Percentiles rank a stretch among this genome's conserved stretches.
Evolutionary conservation across 83 land plant genomes (phyloP).

Genomic region (Picea mariana): DNA sequence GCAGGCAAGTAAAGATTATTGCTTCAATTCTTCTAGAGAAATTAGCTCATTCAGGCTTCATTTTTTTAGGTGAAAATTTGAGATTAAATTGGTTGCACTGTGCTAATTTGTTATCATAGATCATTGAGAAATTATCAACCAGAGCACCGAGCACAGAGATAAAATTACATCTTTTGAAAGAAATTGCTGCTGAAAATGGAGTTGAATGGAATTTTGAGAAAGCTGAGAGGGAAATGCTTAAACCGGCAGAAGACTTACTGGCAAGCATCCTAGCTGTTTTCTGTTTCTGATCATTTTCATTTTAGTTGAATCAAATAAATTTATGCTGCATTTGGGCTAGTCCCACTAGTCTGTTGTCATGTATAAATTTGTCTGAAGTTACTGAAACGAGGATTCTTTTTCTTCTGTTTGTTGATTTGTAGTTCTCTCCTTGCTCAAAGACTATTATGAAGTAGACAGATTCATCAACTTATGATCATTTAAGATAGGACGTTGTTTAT

Average conservation of each 20-base stretch:
- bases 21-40: not conserved
- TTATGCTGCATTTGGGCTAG: not conserved
- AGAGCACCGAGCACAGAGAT: conserved; percentile 66
- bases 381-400: too few relatives aligned
- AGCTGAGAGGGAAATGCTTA: conserved; percentile 46
- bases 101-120: conserved; percentile 31
- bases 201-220: conserved; percentile 71
- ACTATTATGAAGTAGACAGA: not conserved
- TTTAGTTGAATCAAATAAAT: not conserved
- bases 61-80: not conserved
- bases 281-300: not conserved
- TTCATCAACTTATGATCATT: not conserved
- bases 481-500: not conserved
- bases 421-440: too few relatives aligned
- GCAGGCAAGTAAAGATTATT: conserved; percentile 35
- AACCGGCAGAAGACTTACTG: conserved; percentile 52
- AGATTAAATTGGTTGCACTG: not conserved
- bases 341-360: not conserved
- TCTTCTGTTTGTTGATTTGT: too few relatives aligned
- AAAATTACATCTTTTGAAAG: conserved; percentile 65
- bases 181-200: conserved; percentile 78
- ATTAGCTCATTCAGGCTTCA: not conserved
- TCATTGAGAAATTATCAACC: conserved; percentile 85
- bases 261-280: conserved; percentile 32
- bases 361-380: not conserved